Evolutionary conservation across 1,284 basidiomycete species (phyloP).

Genomic region (Ceratobasidium papillatum): DNA sequence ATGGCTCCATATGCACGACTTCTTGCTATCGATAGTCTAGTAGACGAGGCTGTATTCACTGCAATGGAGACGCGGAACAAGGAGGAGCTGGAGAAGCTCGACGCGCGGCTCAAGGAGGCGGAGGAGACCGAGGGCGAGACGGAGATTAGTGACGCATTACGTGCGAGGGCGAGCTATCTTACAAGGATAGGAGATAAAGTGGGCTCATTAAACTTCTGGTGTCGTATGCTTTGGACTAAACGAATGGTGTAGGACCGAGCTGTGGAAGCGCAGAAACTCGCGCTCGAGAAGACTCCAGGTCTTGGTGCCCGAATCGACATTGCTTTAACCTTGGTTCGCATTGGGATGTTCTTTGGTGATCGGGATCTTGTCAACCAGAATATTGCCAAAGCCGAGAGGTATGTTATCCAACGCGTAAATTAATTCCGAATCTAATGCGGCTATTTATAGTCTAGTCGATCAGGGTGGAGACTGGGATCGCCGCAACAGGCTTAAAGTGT

Average conservation of each 20-base stretch:
- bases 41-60: constrained; percentile 69
- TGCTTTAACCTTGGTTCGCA: constrained; percentile 85
- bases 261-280: constrained; percentile 82
- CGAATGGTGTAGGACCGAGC: constrained; percentile 65
- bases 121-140: constrained; percentile 93
- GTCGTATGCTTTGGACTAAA: neutral
- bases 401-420: constrained; percentile 49
- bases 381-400: constrained; percentile 86
- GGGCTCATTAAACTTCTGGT: constrained; percentile 43
- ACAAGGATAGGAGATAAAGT: constrained; percentile 94
- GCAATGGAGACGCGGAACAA: constrained; percentile 80
- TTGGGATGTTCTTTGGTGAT: constrained; percentile 93
- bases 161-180: constrained; percentile 86
- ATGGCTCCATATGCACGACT: constrained; percentile 80
- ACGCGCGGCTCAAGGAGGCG: constrained; percentile 83
- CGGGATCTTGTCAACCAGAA: constrained; percentile 76
- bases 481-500: constrained; percentile 95
- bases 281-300: constrained; percentile 92
- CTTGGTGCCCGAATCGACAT: constrained; percentile 95
- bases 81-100: constrained; percentile 78
- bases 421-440: neutral
- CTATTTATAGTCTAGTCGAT: constrained; percentile 77
- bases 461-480: constrained; percentile 99
- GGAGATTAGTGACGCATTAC: constrained; percentile 88
- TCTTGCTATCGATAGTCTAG: constrained; percentile 47